Evolutionary conservation across 306 rosid species (phyloP), one percentile per base, ranked within the genome.

Genomic region (Dryas octopetala): DNA sequence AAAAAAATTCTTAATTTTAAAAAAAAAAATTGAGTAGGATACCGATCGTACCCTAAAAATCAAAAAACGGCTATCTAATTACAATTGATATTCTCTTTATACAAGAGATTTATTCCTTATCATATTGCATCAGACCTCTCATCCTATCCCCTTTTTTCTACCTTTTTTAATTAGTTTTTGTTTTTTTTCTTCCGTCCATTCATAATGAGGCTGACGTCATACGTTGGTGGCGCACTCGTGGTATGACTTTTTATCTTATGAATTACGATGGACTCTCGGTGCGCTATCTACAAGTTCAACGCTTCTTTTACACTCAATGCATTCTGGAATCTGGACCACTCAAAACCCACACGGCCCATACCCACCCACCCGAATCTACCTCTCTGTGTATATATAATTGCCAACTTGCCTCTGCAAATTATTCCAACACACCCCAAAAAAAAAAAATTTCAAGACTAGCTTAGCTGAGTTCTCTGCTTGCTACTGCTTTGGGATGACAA

Each of bases 401-500:
- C 26, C 5, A 15, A 9, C 62, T 45, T 41, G 26, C 32, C 19
- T 43, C 51, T 48, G 1, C 4, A 52, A 48, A 43, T 49, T 47
- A 66, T 15, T 58, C 68, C 54, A 51, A 12, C 26, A 7, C 19
- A 8, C 48, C 1, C 17, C 48, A 13, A 15, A n/a, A 49, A n/a
- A 9, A 9, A 54, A 28, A 13, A 15, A 3, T 66, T 4, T 0
- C 55, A 1, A 1, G 5, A 12, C 67, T 17, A 0, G 9, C 6
- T 11, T 17, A 3, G 46, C 11, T 45, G 19, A 26, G 7, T 23
- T 1, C 43, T 7, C 43, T 7, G 1, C 9, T 7, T 16, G 9
- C 50, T 12, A 8, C 19, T 7, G 19, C 38, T 9, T 28, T 48
- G 67, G 13, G 32, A 91, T 91, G 97, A 88, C 89, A 19, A 89